A percentile compares a stretch with the other conserved stretches of the same genome.
These are phyloP conservation scores for Sporothrix pallida DNA, from an alignment of 2,329 filamentous ascomycete species.

Conservation along the genomic window DNA sequence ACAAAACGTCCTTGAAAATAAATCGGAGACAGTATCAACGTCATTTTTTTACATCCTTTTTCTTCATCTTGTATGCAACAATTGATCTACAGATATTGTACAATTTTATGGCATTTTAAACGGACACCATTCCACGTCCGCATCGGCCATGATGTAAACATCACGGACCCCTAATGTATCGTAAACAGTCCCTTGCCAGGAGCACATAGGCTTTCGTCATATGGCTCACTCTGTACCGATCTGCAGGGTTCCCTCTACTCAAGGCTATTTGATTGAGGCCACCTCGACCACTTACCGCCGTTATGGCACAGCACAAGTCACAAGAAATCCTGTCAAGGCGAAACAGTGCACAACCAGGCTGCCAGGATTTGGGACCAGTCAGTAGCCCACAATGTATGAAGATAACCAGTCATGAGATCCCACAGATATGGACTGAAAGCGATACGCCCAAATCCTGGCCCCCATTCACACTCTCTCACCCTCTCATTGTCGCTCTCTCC, in stretches of 20 bases:
- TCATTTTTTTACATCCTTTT: neutral
- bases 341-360: slow-evolving; percentile 5
- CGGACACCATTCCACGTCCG: neutral
- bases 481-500: neutral
- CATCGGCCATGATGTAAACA: neutral
- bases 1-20: neutral
- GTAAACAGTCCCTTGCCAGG: neutral
- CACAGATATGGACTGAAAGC: too few species aligned
- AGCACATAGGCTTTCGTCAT: neutral
- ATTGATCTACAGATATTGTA: neutral
- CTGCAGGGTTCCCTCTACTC: neutral
- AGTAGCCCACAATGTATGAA: too few species aligned
- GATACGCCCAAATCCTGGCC: neutral
- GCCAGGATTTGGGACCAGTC: too few species aligned
- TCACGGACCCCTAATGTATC: neutral
- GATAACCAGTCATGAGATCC: too few species aligned
- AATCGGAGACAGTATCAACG: neutral
- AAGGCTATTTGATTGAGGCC: neutral
- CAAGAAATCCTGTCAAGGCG: slow-evolving; percentile 5
- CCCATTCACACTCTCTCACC: neutral
- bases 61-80: neutral
- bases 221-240: neutral
- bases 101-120: neutral
- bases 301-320: neutral
- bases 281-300: neutral